A percentile compares a stretch with the other conserved stretches of the same genome.
These are phyloP conservation scores for Avena eriantha DNA, from an alignment of 176 grass and related monocot species.

Conservation along the genomic window DNA sequence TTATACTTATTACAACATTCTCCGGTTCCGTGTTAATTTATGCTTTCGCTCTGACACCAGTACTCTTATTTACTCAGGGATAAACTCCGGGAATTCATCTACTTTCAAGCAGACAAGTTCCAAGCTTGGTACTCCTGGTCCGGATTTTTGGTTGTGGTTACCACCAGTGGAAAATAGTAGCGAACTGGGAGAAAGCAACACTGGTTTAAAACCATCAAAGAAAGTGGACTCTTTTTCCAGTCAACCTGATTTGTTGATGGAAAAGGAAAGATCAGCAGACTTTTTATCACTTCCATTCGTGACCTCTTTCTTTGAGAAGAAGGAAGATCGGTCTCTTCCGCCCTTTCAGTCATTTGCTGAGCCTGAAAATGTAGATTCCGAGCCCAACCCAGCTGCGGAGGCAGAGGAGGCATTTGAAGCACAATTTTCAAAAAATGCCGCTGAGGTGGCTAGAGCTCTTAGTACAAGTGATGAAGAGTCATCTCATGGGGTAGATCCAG, in stretches of 20 bases:
- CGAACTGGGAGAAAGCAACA: conserved; percentile 40
- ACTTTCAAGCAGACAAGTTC: conserved; percentile 45
- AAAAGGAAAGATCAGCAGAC: conserved; percentile 71
- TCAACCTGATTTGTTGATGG: conserved; percentile 72
- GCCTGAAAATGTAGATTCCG: conserved; percentile 55
- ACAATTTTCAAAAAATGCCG: conserved; percentile 71
- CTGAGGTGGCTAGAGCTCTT: conserved; percentile 69
- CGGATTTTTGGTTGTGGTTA: conserved; percentile 98
- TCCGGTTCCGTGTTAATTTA: conserved; percentile 1
- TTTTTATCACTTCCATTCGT: conserved; percentile 75
- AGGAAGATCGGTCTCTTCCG: conserved; percentile 72
- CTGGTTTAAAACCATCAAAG: conserved; percentile 50
- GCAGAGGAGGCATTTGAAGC: conserved; percentile 60
- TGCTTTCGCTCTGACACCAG: conserved; percentile 26
- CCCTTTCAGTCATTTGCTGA: conserved; percentile 78
- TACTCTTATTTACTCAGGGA: conserved; percentile 44
- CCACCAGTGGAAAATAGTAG: conserved; percentile 62
- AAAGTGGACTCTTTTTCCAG: conserved; percentile 54
- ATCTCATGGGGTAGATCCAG: conserved; percentile 58
- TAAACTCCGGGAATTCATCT: conserved; percentile 35
- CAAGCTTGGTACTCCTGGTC: conserved; percentile 76
- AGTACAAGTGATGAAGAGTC: conserved; percentile 55
- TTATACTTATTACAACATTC: background rate
- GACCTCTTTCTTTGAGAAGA: conserved; percentile 54
- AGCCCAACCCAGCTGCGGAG: conserved; percentile 27